Percentiles rank a stretch among this genome's conserved stretches.
Conservation (phyloP, 331 rosid species). For the Malus hybrid region DNA sequence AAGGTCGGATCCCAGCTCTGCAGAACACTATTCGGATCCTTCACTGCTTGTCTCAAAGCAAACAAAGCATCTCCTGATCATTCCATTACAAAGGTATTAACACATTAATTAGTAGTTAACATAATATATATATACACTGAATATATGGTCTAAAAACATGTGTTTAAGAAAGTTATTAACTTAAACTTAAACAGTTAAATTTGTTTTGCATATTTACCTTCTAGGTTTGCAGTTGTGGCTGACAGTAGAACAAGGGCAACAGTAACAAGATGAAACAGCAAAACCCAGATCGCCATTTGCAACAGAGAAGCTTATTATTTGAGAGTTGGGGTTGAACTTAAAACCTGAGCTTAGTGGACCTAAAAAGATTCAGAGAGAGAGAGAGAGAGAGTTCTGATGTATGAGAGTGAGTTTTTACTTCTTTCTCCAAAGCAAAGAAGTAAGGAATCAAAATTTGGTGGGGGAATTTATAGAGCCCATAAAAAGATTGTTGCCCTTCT, state of each 20-base stretch:
- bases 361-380: not conserved
- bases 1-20: conserved; percentile 87
- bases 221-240: conserved; percentile 47
- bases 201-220: conserved; percentile 40
- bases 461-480: conserved; percentile 47
- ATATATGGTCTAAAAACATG: not conserved
- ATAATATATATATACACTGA: too few species aligned
- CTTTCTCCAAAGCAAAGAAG: conserved; percentile 24
- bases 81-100: not conserved
- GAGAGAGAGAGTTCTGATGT: not conserved
- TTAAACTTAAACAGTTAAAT: not conserved
- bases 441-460: conserved; percentile 29
- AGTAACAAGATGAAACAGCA: conserved; percentile 19
- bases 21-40: conserved; percentile 66
- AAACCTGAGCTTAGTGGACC: not conserved
- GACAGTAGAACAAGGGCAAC: conserved; percentile 21
- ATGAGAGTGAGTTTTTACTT: not conserved
- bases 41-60: conserved; percentile 64
- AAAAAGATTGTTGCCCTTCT: conserved; percentile 8
- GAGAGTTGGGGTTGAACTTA: not conserved
- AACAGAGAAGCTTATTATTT: not conserved
- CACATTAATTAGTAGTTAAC: not conserved
- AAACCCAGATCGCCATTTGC: conserved; percentile 35
- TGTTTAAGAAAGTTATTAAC: not conserved
- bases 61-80: conserved; percentile 77